Evolutionary conservation across 169 alveolate genomes (phyloP).

Genomic region (Cryptosporidium sp.): DNA sequence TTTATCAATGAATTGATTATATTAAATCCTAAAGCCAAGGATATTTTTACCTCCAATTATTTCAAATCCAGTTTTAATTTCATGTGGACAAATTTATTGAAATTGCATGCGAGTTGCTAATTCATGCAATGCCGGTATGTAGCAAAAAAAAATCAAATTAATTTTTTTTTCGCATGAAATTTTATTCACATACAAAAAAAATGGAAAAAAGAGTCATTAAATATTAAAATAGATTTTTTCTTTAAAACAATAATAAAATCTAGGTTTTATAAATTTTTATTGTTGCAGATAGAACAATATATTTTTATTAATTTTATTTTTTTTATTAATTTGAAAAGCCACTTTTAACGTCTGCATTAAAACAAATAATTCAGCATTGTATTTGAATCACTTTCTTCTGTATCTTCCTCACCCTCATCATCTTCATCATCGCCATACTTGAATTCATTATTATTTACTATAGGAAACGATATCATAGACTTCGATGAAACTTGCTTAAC

Average conservation of each 20-base stretch:
- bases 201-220: neutral
- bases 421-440: neutral
- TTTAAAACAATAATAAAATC: neutral
- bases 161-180: neutral
- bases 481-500: conserved; percentile 21
- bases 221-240: neutral
- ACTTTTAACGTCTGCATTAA: neutral
- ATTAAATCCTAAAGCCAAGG: no score
- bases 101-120: neutral
- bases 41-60: no score
- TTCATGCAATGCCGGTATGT: neutral
- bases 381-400: neutral
- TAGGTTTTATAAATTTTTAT: no score
- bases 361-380: neutral
- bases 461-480: conserved; percentile 36
- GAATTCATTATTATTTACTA: neutral
- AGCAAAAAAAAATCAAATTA: neutral
- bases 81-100: neutral
- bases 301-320: no score
- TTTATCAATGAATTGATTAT: no score
- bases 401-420: neutral
- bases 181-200: neutral
- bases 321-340: neutral
- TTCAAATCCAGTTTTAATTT: no score
- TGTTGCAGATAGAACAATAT: no score